These are phyloP conservation scores for Leishmania amazonensis DNA, from an alignment of 208 protist species.

Conservation along the genomic window DNA sequence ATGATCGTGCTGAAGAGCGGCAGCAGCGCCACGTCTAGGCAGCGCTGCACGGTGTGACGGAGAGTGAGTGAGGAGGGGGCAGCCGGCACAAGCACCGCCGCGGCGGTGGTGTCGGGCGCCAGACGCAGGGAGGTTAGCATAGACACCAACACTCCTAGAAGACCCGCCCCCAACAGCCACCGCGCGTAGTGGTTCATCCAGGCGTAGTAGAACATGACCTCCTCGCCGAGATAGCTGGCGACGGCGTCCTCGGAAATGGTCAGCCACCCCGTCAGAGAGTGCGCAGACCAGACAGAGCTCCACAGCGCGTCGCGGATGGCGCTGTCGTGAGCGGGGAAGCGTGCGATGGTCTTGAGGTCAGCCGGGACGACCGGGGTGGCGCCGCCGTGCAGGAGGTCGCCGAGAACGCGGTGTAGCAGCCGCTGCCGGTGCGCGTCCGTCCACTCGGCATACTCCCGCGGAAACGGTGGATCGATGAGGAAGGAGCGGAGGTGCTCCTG, in stretches of 20 bases:
- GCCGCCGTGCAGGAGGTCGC: constrained; percentile 35
- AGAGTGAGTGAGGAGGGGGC: constrained; percentile 8
- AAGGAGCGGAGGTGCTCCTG: constrained; percentile 18
- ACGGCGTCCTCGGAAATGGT: constrained; percentile 30
- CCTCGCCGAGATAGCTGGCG: constrained; percentile 59
- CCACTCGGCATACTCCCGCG: constrained; percentile 21
- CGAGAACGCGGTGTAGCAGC: constrained; percentile 46
- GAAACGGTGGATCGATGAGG: constrained; percentile 42
- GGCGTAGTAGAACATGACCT: constrained; percentile 76
- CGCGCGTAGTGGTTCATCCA: constrained; percentile 79
- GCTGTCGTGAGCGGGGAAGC: constrained; percentile 50
- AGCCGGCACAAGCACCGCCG: background rate
- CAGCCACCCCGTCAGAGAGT: constrained; percentile 16
- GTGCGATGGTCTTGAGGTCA: constrained; percentile 3
- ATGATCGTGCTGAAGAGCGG: constrained; percentile 43
- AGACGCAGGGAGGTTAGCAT: constrained; percentile 29
- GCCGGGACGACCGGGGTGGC: constrained; percentile 24
- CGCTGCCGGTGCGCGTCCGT: constrained; percentile 49
- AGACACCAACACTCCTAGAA: constrained; percentile 29
- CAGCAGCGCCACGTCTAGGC: constrained; percentile 24
- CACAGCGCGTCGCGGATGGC: constrained; percentile 35
- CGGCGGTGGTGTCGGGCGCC: constrained; percentile 1
- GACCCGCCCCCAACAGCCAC: constrained; percentile 50
- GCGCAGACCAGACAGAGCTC: constrained; percentile 10
- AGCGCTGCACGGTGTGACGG: constrained; percentile 12